Base-by-base conservation (phyloP, 2,329 filamentous ascomycete genomes). In the Hypoxylon sp. region DNA sequence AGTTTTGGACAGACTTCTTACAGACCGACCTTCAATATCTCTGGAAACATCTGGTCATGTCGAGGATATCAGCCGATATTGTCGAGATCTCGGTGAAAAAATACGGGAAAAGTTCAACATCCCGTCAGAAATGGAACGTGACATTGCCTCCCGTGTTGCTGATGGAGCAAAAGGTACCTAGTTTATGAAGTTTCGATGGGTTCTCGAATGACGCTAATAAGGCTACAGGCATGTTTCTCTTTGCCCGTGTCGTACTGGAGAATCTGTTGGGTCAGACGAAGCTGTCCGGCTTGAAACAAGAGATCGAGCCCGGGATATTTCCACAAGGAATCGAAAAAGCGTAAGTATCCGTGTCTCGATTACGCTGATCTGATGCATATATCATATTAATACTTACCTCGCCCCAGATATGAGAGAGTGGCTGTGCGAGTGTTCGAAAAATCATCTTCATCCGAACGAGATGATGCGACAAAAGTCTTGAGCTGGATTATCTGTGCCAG, bases 221-320 rank as follows among this genome's bases (percentile, higher is more conserved):
- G 8, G 26, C 7, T 2, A 20, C 6, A 55, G 52, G 52, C 2
- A 55, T 55, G 52, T 59, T 59, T 11, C 41, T 59, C 23, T 55
- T 50, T 13, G 56, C 51, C 1, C 45, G 45, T 15, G 40, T 59
- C 0, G 45, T 59, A 2, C 15, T 55, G 20, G 29, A 24, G 11
- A 55, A 59, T 18, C 56, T 59, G 10, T 29, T 38, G n/a, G 42
- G 23, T 5, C 56, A 59, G 18, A 55, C 56, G 9, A 23, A 10
- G n/a, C 29, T 46, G 3, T 33, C 38, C 20, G 8, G 46, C 2
- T 24, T 59, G 8, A 42, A 17, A 17, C 3, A 55, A 11, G 56
- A 59, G 23, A 35, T 59, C 11, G 40, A 59, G 6, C 38, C 38
- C 9, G 43, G 27, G 7, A 47, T 27, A n/a, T 47, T 47, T n/a